These are phyloP conservation scores for Pyracantha coccinea DNA, from an alignment of 331 rosid genomes.

Conservation along the genomic window DNA sequence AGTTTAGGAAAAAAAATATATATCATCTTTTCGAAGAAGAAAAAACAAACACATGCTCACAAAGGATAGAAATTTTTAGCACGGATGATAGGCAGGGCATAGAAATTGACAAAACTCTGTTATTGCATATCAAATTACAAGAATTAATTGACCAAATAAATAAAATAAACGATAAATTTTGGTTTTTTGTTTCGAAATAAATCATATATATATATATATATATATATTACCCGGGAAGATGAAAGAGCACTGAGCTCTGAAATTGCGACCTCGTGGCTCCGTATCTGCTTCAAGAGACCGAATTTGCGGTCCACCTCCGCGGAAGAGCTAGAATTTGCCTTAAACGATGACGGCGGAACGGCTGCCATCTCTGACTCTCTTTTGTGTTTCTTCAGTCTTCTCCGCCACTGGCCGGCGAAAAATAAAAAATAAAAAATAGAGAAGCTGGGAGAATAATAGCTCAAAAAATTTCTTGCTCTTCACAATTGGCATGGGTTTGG, in stretches of 20 bases:
- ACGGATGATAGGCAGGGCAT: background rate
- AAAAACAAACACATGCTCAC: background rate
- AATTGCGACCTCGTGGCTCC: constrained; percentile 32
- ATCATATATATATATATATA: background rate
- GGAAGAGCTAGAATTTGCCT: background rate
- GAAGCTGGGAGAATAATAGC: no score
- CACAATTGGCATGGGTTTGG: no score
- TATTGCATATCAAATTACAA: background rate
- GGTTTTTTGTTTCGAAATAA: background rate
- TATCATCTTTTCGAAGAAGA: no score
- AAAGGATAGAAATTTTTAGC: background rate
- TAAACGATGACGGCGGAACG: background rate
- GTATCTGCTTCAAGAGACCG: constrained; percentile 27
- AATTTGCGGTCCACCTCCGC: constrained; percentile 14
- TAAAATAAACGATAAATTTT: background rate
- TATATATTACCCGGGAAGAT: constrained; percentile 39
- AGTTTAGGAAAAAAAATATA: no score
- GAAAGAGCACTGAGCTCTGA: constrained; percentile 39
- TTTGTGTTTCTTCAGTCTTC: background rate
- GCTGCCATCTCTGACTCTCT: constrained; percentile 9
- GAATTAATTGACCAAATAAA: background rate
- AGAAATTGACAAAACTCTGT: background rate
- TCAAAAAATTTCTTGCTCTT: no score
- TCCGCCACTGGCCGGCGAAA: no score
- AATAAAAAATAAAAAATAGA: no score